Base-by-base conservation (phyloP, 768 basidiomycete genomes). In the Panus rudis region DNA sequence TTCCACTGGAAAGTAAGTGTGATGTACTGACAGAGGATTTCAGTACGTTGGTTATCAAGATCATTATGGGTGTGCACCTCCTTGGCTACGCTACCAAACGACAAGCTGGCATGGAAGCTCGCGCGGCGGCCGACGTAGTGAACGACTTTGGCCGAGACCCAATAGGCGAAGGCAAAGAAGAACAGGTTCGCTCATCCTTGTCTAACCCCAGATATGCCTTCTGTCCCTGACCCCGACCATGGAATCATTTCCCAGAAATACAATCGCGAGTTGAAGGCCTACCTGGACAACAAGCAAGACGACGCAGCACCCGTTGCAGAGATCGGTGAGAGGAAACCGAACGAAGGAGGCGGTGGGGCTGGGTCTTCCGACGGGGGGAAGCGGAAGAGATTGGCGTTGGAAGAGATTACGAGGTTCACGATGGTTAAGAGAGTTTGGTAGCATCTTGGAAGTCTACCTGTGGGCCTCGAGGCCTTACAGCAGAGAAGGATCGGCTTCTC, bases 391-490 rank as follows among this genome's bases (percentile, higher is more conserved):
- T 72, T 88, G 44, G 77, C 78, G 46, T 63, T 97, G 39, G 92
- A 96, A 59, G 90, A 94, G 56, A 73, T 97, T 38, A 94, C 90
- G 25, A 65, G 92, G 43, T 97, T 87, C 69, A 94, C 92, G 16
- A 97, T 97, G 92, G 85, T 94, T 35, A 94, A 94, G 58, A 72
- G 89, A 41, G 93, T 94, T 34, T 93, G 78, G 77, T 82, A 50
- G 61, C 28, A 11, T n/a, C n/a, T n/a, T n/a, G n/a, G n/a, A n/a
- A n/a, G n/a, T n/a, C n/a, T n/a, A n/a, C n/a, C n/a, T n/a, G n/a
- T n/a, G n/a, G n/a, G n/a, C n/a, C n/a, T n/a, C n/a, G n/a, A n/a
- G n/a, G n/a, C n/a, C n/a, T n/a, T n/a, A n/a, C n/a, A n/a, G n/a
- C n/a, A n/a, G n/a, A n/a, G n/a, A n/a, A n/a, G n/a, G n/a, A n/a